A percentile compares a stretch with the other conserved stretches of the same genome.
Conservation (phyloP, 805 yeast species). For the Yamadazyma insecticola region DNA sequence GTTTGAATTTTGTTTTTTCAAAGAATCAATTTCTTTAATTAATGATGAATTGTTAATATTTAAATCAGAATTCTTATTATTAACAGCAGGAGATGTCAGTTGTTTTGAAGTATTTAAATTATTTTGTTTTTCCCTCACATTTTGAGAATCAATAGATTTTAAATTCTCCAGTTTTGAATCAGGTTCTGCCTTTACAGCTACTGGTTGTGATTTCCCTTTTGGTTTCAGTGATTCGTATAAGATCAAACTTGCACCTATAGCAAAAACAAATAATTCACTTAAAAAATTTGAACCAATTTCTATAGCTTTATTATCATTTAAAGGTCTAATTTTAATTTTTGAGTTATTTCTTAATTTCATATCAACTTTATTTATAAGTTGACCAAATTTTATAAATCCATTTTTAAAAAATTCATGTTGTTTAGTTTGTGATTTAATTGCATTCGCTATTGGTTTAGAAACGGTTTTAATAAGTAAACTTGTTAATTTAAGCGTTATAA, state of each 20-base stretch:
- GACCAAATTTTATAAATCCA: conserved; percentile 68
- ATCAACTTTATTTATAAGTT: conserved; percentile 63
- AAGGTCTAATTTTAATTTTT: conserved; percentile 59
- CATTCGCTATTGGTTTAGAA: conserved; percentile 73
- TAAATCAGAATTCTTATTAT: no score
- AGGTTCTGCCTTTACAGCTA: conserved; percentile 34
- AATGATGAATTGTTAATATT: no score
- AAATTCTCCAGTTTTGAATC: not conserved
- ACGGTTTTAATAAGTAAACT: conserved; percentile 68
- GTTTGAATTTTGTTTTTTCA: conserved; percentile 10
- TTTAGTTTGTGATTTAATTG: conserved; percentile 69
- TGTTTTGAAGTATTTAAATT: no score
- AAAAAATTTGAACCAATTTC: conserved; percentile 78
- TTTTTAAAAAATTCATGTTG: conserved; percentile 61
- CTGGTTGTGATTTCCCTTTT: conserved; percentile 57
- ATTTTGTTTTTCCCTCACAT: not conserved
- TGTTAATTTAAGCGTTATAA: conserved; percentile 67
- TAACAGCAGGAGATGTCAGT: no score
- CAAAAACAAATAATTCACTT: conserved; percentile 71
- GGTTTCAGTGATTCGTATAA: conserved; percentile 68
- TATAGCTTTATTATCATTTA: conserved; percentile 77
- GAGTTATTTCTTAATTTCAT: conserved; percentile 53
- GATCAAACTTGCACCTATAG: conserved; percentile 75
- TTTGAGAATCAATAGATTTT: not conserved
- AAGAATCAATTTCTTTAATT: conserved; percentile 2